Evolutionary conservation across 2,329 filamentous ascomycete species (phyloP), one percentile per base, ranked within the genome.

Genomic region (Xylaria sp.): DNA sequence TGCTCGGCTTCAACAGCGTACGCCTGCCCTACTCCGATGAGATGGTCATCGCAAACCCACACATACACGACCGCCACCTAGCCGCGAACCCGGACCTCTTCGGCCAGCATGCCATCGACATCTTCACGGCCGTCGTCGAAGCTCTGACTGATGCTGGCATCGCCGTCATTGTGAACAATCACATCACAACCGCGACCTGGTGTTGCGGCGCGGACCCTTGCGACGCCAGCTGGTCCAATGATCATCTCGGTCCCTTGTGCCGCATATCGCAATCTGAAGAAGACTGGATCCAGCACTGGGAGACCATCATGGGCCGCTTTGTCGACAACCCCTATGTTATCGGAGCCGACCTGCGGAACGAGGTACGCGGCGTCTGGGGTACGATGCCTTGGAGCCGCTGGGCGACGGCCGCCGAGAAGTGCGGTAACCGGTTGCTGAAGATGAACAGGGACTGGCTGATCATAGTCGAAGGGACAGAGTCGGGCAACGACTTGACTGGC

Each of bases 1-100:
- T 72, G 9, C 77, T 90, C 57, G 88, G 88, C 13, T 90, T 90
- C 80, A 90, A 90, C 77, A 89, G 87, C 70, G 88, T 90, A 47
- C 81, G 88, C 2, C 75, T 90, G 47, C 88, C 88, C 2, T 90
- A 90, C 75, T 82, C 86, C 17, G 88, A 91, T 74, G 87, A 90
- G 76, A 80, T 90, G 76, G 87, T 90, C 52, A 80, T 82, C 31
- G 70, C 76, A 21, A 89, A 90, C 69, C 87, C 87, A 0, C 70
- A 79, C 23, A 78, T 89, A 47, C 75, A 82, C 19, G 75, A 77
- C 3, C 74, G 80, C 44, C 75, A 84, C 7, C 75, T 90, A 41
- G 73, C 78, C 7, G 85, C 85, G 8, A 90, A 90, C 69, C 78
- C 80, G 44, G 87, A 90, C 67, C 78, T 90, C 10, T 72, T 82